Evolutionary conservation across 805 yeast species (phyloP).

Genomic region (Candida tallmaniae): DNA sequence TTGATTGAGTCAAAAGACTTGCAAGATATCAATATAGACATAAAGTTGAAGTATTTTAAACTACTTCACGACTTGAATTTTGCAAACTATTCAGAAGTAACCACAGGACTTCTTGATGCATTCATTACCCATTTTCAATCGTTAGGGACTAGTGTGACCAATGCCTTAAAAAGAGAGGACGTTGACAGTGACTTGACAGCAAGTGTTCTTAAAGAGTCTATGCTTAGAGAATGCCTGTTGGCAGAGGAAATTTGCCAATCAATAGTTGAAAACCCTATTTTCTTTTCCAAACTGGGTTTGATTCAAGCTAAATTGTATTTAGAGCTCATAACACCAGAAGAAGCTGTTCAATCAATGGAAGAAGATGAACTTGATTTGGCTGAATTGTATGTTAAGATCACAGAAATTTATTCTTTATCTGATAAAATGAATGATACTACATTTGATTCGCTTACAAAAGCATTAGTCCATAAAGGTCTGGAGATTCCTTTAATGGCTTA

Average conservation of each 20-base stretch:
- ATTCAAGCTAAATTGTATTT: constrained; percentile 8
- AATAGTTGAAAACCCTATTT: constrained; percentile 3
- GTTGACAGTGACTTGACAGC: constrained; percentile 1
- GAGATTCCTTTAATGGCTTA: constrained; percentile 17
- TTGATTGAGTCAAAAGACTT: not conserved
- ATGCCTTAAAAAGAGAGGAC: constrained; percentile 5
- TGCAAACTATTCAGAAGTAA: not conserved
- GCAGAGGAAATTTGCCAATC: constrained; percentile 1
- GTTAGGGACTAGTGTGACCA: constrained; percentile 1
- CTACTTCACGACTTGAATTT: constrained; percentile 3
- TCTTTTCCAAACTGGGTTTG: constrained; percentile 7
- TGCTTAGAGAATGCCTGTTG: not conserved
- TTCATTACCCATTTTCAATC: constrained; percentile 1
- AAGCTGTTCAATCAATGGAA: not conserved
- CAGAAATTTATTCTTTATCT: constrained; percentile 11
- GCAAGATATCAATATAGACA: not conserved
- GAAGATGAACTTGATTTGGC: constrained; percentile 8
- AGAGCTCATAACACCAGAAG: not conserved
- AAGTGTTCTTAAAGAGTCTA: not conserved
- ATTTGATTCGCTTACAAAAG: not conserved
- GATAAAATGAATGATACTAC: not conserved
- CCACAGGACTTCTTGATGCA: not conserved
- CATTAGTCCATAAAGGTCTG: constrained; percentile 12
- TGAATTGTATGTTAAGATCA: constrained; percentile 14
- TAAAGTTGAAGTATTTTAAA: constrained; percentile 1